Conservation (phyloP, 768 basidiomycete species). For the Mycena maculata region DNA sequence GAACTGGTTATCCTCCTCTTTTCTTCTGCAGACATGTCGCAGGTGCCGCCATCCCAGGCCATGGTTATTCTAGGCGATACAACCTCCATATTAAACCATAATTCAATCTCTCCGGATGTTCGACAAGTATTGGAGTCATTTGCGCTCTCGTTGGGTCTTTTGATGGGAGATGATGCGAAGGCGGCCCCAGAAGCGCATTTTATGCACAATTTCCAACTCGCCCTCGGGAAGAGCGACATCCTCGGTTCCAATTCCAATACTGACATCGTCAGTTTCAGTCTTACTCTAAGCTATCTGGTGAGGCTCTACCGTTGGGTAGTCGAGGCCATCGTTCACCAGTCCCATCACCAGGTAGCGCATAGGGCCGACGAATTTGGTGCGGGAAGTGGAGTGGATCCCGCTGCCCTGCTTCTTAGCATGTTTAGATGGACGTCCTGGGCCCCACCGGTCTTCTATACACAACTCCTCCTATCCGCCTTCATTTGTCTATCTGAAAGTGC, state of each 20-base stretch:
- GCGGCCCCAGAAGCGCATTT: slow-evolving; percentile 77
- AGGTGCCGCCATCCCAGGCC: slow-evolving; percentile 71
- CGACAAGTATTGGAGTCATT: slow-evolving; percentile 71
- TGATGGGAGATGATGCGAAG: slow-evolving; percentile 78
- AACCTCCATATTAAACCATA: slow-evolving; percentile 63
- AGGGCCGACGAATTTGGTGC: slow-evolving; percentile 72
- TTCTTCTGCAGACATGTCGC: slow-evolving; percentile 71
- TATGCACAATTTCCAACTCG: slow-evolving; percentile 71
- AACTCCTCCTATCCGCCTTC: slow-evolving; percentile 72
- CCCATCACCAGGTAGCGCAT: slow-evolving; percentile 61
- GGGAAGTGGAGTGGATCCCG: slow-evolving; percentile 64
- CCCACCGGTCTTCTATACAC: slow-evolving; percentile 73
- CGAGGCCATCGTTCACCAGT: slow-evolving; percentile 8
- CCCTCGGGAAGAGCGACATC: slow-evolving; percentile 67
- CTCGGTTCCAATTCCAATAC: slow-evolving; percentile 69
- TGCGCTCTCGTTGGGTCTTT: slow-evolving; percentile 65
- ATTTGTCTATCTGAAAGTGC: slow-evolving; percentile 68
- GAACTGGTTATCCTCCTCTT: slow-evolving; percentile 73
- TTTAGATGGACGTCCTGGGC: slow-evolving; percentile 75
- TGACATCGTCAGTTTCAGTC: slow-evolving; percentile 72
- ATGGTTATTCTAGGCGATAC: slow-evolving; percentile 61
- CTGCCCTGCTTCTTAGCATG: slow-evolving; percentile 64
- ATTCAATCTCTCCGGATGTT: slow-evolving; percentile 63
- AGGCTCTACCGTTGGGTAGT: slow-evolving; percentile 35
- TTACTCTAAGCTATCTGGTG: slow-evolving; percentile 73